These are phyloP conservation scores for Pezicula rhizophila DNA, from an alignment of 2,329 filamentous ascomycete species.

Conservation along the genomic window DNA sequence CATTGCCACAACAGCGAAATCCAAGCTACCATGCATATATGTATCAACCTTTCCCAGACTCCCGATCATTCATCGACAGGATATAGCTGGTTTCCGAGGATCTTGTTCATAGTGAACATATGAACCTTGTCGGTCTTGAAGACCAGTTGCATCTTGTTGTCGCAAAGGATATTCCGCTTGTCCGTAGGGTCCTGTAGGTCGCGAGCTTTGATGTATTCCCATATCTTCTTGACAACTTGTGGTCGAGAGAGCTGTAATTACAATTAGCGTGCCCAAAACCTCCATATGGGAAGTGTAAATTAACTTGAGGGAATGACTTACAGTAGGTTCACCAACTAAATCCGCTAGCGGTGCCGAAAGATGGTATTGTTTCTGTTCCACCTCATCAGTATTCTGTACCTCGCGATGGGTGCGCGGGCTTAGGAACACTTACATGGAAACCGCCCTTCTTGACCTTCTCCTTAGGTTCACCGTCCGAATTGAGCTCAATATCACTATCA, in stretches of 20 bases:
- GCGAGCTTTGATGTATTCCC: slow-evolving; percentile 87
- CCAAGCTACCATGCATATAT: too few species aligned
- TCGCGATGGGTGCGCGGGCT: not conserved
- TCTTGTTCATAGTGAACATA: slow-evolving; percentile 99
- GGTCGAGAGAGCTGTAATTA: slow-evolving; percentile 71
- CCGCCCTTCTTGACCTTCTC: slow-evolving; percentile 73
- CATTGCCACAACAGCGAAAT: too few species aligned
- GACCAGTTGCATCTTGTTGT: slow-evolving; percentile 83
- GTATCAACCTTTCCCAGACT: too few species aligned
- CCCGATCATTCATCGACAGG: slow-evolving; percentile 59
- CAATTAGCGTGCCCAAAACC: slow-evolving; percentile 2
- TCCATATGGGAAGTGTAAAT: not conserved
- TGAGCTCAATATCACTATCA: slow-evolving; percentile 57
- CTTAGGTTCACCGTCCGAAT: slow-evolving; percentile 50
- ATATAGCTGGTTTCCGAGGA: slow-evolving; percentile 84
- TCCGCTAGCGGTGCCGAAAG: slow-evolving; percentile 65
- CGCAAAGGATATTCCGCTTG: slow-evolving; percentile 88
- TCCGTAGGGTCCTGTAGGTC: slow-evolving; percentile 86
- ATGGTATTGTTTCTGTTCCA: slow-evolving; percentile 59
- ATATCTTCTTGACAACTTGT: slow-evolving; percentile 93
- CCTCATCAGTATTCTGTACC: slow-evolving; percentile 1
- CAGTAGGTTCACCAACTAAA: slow-evolving; percentile 63
- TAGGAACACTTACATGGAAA: slow-evolving; percentile 64
- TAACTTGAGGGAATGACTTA: slow-evolving; percentile 31
- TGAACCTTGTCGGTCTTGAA: slow-evolving; percentile 89